Evolutionary conservation across 495 filamentous ascomycete species (phyloP).

Genomic region (Penicillium bovifimosum): DNA sequence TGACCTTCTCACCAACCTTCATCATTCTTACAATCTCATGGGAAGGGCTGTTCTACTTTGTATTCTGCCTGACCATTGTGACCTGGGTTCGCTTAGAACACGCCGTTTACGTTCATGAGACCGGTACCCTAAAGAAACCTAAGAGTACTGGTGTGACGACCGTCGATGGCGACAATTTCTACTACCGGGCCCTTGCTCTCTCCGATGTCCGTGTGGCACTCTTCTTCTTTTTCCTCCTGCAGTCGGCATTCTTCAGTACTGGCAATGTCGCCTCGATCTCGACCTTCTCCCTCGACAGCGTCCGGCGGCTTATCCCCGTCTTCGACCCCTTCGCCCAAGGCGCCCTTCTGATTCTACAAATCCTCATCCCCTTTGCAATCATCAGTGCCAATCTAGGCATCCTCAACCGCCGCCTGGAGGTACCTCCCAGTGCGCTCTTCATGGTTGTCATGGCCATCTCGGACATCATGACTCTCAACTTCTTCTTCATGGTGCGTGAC

Average conservation of each 20-base stretch:
- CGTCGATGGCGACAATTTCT: constrained; percentile 34
- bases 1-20: constrained; percentile 89
- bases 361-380: constrained; percentile 89
- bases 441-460: constrained; percentile 92
- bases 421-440: constrained; percentile 79
- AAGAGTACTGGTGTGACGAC: constrained; percentile 24
- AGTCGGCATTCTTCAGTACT: constrained; percentile 95
- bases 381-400: constrained; percentile 92
- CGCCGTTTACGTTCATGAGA: constrained; percentile 57
- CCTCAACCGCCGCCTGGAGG: constrained; percentile 77
- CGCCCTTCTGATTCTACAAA: constrained; percentile 79
- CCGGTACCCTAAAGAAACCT: constrained; percentile 23
- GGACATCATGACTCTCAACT: constrained; percentile 90
- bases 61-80: constrained; percentile 75
- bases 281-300: constrained; percentile 89
- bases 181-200: constrained; percentile 68
- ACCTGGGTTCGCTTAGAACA: constrained; percentile 91
- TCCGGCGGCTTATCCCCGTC: constrained; percentile 84
- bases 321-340: constrained; percentile 93
- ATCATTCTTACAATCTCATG: constrained; percentile 97
- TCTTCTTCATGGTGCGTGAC: constrained; percentile 96
- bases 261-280: constrained; percentile 95
- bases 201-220: constrained; percentile 80
- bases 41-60: constrained; percentile 94
- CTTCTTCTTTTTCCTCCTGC: constrained; percentile 92